These are phyloP conservation scores for Neofusicoccum kwambonambiense DNA, from an alignment of 2,329 filamentous ascomycete genomes.

Conservation along the genomic window DNA sequence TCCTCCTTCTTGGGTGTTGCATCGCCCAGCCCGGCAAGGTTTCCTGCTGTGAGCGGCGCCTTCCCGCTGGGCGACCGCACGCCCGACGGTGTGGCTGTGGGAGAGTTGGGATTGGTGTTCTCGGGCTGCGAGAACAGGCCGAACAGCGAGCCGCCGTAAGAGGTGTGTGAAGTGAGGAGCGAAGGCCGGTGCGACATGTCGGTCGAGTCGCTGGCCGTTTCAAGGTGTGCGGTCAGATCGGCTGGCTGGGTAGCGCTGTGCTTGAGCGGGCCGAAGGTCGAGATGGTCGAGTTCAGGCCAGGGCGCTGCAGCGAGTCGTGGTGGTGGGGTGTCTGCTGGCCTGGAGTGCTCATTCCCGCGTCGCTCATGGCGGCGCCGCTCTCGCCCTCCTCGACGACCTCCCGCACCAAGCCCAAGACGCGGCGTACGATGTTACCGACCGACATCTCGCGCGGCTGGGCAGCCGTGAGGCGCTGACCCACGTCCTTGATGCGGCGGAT, in stretches of 20 bases:
- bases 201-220: conserved; percentile 36
- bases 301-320: conserved; percentile 40
- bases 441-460: conserved; percentile 85
- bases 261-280: conserved; percentile 48
- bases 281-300: conserved; percentile 41
- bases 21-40: conserved; percentile 38
- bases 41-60: conserved; percentile 32
- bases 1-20: conserved; percentile 48
- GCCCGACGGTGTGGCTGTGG: conserved; percentile 41
- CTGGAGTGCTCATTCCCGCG: conserved; percentile 52
- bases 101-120: conserved; percentile 46
- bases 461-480: conserved; percentile 73
- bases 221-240: conserved; percentile 29
- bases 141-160: conserved; percentile 78
- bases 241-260: conserved; percentile 40
- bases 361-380: conserved; percentile 61
- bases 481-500: conserved; percentile 77
- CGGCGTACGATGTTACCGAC: conserved; percentile 93
- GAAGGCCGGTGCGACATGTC: conserved; percentile 54
- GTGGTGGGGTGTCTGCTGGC: conserved; percentile 37
- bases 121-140: conserved; percentile 75
- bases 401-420: conserved; percentile 84
- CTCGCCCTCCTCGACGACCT: conserved; percentile 82
- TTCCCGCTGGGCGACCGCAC: conserved; percentile 51
- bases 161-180: conserved; percentile 61